Evolutionary conservation across 192 early-diverging fungal genomes (phyloP).

Genomic region (Coemansia sp.): DNA sequence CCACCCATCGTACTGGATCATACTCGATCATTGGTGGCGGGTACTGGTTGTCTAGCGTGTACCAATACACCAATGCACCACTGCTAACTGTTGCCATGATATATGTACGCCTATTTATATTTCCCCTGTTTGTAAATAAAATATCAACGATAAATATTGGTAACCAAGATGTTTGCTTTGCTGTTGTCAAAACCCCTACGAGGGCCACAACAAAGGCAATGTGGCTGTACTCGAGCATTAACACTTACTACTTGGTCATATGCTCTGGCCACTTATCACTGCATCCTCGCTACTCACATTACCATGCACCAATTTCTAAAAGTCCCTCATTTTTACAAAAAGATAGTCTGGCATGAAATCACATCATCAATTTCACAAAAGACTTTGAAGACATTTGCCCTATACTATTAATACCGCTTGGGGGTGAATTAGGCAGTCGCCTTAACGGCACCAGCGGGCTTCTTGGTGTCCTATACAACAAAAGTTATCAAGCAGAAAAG

Average conservation of each 20-base stretch:
- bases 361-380: constrained; percentile 9
- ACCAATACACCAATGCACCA: constrained; percentile 48
- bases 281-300: background rate
- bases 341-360: constrained; percentile 6
- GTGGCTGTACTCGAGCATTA: background rate
- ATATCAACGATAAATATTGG: background rate
- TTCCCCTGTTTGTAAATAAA: background rate
- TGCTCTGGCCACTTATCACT: background rate
- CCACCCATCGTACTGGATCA: constrained; percentile 50
- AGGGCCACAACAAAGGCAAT: background rate
- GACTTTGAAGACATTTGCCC: constrained; percentile 12
- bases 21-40: constrained; percentile 54
- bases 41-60: constrained; percentile 49
- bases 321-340: background rate
- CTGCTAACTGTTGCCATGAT: constrained; percentile 17
- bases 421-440: constrained; percentile 30
- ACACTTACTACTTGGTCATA: constrained; percentile 11
- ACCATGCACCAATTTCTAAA: background rate
- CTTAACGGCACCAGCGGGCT: constrained; percentile 50
- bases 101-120: background rate
- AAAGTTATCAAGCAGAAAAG: constrained; percentile 15
- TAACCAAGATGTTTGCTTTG: background rate
- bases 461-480: constrained; percentile 63
- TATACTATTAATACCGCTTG: background rate
- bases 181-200: background rate